A percentile compares a stretch with the other conserved stretches of the same genome.
These are phyloP conservation scores for Pseudogymnoascus sp. DNA, from an alignment of 2,329 filamentous ascomycete species.

Conservation along the genomic window DNA sequence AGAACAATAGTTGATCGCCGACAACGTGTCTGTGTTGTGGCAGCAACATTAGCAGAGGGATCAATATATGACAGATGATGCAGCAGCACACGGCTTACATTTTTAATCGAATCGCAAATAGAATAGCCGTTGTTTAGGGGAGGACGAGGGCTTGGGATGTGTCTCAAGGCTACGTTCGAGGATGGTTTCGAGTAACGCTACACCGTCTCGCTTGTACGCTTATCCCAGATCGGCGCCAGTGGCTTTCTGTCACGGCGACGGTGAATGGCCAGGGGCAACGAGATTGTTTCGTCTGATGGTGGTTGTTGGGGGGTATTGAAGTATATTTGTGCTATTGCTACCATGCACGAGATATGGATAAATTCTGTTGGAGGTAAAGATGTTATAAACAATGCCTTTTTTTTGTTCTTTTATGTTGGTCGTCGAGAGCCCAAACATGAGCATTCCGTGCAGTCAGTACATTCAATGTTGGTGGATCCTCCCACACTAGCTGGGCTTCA, in stretches of 20 bases:
- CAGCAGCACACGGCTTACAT: background rate
- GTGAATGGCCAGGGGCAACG: background rate
- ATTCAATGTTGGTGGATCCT: background rate
- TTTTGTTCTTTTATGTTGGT: background rate
- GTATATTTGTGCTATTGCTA: background rate
- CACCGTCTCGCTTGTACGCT: conserved; percentile 8
- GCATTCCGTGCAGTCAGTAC: background rate
- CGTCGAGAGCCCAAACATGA: background rate
- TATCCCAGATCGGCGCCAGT: conserved; percentile 2
- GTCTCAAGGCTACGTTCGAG: conserved; percentile 5
- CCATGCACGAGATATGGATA: background rate
- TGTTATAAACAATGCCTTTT: background rate
- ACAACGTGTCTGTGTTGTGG: conserved; percentile 1
- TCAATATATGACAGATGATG: background rate
- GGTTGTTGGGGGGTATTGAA: background rate
- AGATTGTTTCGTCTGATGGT: conserved; percentile 4
- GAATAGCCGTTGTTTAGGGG: background rate
- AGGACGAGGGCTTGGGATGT: background rate
- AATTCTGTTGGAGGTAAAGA: background rate
- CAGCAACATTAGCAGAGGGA: background rate
- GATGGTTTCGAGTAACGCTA: conserved; percentile 8
- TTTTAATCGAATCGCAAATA: background rate
- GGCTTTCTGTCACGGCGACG: conserved; percentile 6
- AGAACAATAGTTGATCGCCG: conserved; percentile 5
- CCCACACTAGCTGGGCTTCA: background rate